Conservation (phyloP, 192 early-diverging fungal genomes). For the Backusella luteola region DNA sequence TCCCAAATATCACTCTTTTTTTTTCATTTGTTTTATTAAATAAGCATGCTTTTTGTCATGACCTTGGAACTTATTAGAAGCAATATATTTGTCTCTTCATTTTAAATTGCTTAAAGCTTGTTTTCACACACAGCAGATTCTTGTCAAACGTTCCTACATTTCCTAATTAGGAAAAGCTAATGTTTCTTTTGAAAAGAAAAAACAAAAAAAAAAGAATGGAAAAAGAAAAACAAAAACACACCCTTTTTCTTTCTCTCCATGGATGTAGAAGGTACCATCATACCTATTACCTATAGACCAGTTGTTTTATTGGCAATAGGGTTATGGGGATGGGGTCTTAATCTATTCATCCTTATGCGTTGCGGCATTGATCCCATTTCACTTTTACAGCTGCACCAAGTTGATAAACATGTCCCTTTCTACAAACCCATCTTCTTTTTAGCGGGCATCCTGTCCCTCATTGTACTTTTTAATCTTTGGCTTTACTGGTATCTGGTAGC, state of each 20-base stretch:
- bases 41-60: background rate
- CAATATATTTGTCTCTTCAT: background rate
- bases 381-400: slow-evolving; percentile 35
- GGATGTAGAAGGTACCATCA: slow-evolving; percentile 13
- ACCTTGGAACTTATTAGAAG: background rate
- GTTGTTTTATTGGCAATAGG: slow-evolving; percentile 51
- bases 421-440: slow-evolving; percentile 47
- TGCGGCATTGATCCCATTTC: slow-evolving; percentile 45
- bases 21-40: background rate
- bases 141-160: slow-evolving; percentile 2
- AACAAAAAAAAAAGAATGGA: background rate
- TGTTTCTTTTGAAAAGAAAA: background rate
- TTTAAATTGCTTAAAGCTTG: background rate
- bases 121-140: background rate
- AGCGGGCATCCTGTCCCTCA: slow-evolving; percentile 38
- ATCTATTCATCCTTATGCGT: slow-evolving; percentile 46
- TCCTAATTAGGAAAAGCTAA: background rate
- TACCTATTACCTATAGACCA: slow-evolving; percentile 51
- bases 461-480: slow-evolving; percentile 47
- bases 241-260: slow-evolving; percentile 8
- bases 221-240: background rate
- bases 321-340: slow-evolving; percentile 58
- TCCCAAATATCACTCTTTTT: background rate
- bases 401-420: slow-evolving; percentile 37
- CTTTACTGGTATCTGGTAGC: slow-evolving; percentile 40